These are phyloP conservation scores for Inosperma sp. DNA, from an alignment of 768 basidiomycete species.

Conservation along the genomic window DNA sequence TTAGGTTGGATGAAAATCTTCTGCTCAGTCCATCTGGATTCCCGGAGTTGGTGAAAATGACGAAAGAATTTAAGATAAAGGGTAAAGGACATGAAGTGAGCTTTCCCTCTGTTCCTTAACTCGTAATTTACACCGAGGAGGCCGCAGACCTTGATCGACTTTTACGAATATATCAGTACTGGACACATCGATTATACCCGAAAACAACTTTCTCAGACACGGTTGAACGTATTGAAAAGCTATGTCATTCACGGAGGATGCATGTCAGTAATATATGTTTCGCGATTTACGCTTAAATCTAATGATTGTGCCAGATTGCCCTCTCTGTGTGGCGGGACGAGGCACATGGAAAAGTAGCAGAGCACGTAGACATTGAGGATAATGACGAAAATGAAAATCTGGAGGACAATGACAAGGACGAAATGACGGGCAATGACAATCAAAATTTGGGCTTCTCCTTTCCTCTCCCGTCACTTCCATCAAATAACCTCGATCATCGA, in stretches of 20 bases:
- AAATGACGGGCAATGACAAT: slow-evolving; percentile 14
- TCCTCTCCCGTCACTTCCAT: slow-evolving; percentile 12
- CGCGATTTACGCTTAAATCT: slow-evolving; percentile 1
- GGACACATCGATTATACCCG: slow-evolving; percentile 92
- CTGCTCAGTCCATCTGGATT: slow-evolving; percentile 74
- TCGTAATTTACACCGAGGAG: slow-evolving; percentile 35
- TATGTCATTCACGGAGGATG: slow-evolving; percentile 84
- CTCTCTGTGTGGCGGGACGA: slow-evolving; percentile 79
- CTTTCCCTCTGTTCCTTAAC: not conserved
- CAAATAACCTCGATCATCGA: not conserved
- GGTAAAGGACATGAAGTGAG: slow-evolving; percentile 92
- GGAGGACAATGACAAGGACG: slow-evolving; percentile 17
- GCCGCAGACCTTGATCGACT: slow-evolving; percentile 75
- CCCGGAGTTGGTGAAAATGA: slow-evolving; percentile 68
- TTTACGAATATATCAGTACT: slow-evolving; percentile 85
- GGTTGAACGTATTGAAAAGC: slow-evolving; percentile 76
- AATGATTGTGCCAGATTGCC: slow-evolving; percentile 43
- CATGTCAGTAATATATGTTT: slow-evolving; percentile 48
- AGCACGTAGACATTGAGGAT: slow-evolving; percentile 19
- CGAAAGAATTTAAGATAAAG: slow-evolving; percentile 72
- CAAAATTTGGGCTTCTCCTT: slow-evolving; percentile 18
- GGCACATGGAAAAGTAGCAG: slow-evolving; percentile 34
- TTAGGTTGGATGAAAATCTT: slow-evolving; percentile 70
- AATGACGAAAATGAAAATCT: slow-evolving; percentile 17
- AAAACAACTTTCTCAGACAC: slow-evolving; percentile 86